Conservation (phyloP, 1,284 basidiomycete species). For the Farysia itapuensis region DNA sequence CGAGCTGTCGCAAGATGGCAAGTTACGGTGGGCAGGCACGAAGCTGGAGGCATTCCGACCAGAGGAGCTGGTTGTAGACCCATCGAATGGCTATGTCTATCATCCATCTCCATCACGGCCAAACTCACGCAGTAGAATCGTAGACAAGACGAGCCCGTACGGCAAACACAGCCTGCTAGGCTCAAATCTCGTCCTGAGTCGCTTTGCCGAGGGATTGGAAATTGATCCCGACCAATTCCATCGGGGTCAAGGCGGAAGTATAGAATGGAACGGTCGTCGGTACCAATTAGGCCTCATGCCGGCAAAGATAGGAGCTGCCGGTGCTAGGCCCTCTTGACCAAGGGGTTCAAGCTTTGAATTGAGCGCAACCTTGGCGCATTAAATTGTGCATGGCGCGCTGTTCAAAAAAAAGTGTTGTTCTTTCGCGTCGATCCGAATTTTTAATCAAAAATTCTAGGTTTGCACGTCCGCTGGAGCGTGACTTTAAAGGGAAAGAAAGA, state of each 20-base stretch:
- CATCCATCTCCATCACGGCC: slow-evolving; percentile 53
- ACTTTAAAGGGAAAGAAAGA: too few species aligned
- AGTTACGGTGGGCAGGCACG: slow-evolving; percentile 48
- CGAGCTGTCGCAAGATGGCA: slow-evolving; percentile 31
- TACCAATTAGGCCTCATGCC: too few species aligned
- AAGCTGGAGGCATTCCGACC: slow-evolving; percentile 41
- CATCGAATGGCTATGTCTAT: slow-evolving; percentile 53
- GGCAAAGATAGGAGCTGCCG: too few species aligned
- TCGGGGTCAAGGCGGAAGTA: slow-evolving; percentile 16
- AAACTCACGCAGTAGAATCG: background rate
- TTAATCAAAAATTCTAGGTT: too few species aligned
- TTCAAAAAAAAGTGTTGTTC: too few species aligned
- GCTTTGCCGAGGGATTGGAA: slow-evolving; percentile 38
- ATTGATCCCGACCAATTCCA: slow-evolving; percentile 23
- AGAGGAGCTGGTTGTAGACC: slow-evolving; percentile 37
- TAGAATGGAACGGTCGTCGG: slow-evolving; percentile 23
- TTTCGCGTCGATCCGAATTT: too few species aligned
- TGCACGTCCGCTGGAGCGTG: too few species aligned
- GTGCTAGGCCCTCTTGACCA: too few species aligned
- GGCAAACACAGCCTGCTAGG: slow-evolving; percentile 50
- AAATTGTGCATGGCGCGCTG: too few species aligned
- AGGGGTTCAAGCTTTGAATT: too few species aligned
- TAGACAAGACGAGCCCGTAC: slow-evolving; percentile 4
- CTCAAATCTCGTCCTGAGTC: slow-evolving; percentile 46
- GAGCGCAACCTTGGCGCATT: too few species aligned